These are phyloP conservation scores for Apiotrichum gracile DNA, from an alignment of 1,284 basidiomycete genomes.

Conservation along the genomic window DNA sequence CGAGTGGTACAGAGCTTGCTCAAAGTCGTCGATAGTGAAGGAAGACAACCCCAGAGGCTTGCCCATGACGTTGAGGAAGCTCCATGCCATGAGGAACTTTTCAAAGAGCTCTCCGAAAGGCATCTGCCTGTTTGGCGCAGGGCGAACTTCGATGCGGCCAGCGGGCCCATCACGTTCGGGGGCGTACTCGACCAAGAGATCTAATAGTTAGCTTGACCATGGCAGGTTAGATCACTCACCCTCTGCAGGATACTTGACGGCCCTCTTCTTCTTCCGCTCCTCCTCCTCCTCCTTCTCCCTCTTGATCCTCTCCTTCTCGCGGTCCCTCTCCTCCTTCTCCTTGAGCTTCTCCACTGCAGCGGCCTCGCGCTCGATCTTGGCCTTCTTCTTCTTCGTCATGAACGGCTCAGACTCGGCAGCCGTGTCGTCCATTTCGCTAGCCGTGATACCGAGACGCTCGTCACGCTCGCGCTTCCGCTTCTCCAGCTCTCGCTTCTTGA, in stretches of 20 bases:
- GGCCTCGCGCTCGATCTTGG: slow-evolving; percentile 20
- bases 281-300: slow-evolving; percentile 56
- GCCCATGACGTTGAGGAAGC: slow-evolving; percentile 88
- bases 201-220: slow-evolving; percentile 48
- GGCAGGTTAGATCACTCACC: slow-evolving; percentile 39
- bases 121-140: slow-evolving; percentile 58
- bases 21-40: slow-evolving; percentile 90
- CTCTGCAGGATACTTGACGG: slow-evolving; percentile 62
- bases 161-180: slow-evolving; percentile 56
- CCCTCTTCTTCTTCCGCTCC: slow-evolving; percentile 70
- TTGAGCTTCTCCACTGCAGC: not conserved
- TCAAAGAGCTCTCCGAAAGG: slow-evolving; percentile 81
- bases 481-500: slow-evolving; percentile 80
- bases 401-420: slow-evolving; percentile 52
- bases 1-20: slow-evolving; percentile 75
- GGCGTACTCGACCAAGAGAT: slow-evolving; percentile 71
- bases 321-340: slow-evolving; percentile 46
- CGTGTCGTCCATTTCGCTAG: slow-evolving; percentile 56
- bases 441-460: slow-evolving; percentile 51
- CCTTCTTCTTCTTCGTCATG: slow-evolving; percentile 70
- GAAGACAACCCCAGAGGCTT: slow-evolving; percentile 82
- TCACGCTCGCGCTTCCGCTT: slow-evolving; percentile 65
- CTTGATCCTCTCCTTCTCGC: slow-evolving; percentile 37
- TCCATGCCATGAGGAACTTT: slow-evolving; percentile 80
- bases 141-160: slow-evolving; percentile 52